Base-by-base conservation (phyloP, 2,329 filamentous ascomycete genomes). In the Beauveria medogensis region DNA sequence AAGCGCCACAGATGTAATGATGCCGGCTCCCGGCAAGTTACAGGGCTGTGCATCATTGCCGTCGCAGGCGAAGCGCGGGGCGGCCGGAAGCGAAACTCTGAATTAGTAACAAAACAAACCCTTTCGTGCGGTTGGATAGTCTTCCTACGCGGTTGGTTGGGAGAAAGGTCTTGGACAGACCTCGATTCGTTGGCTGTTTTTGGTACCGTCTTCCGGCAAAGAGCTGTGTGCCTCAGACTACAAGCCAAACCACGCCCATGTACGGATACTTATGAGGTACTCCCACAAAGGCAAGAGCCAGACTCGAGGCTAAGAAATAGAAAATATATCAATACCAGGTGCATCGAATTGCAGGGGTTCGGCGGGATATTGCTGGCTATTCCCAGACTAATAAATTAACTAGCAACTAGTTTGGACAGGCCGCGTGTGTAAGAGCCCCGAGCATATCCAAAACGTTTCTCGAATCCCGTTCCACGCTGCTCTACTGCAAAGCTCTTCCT, bases 31-130 rank as follows among this genome's bases (percentile, higher is more conserved):
- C 56, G 47, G 44, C 56, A 41, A 20, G 37, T 30, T 16, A 26
- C 47, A 52, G 47, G 56, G 56, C 56, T 59, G 56, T 59, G 56
- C 56, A 59, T n/a, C 14, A 24, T n/a, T 24, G 28, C 16, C 24
- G 30, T 40, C 30, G 14, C 20, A 53, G 47, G 7, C 55, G 44
- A 50, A 12, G 22, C 7, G 55, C 10, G 34, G 44, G 22, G 16
- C 28, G n/a, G n/a, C 30, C 4, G 30, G 30, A 34, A 34, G 30
- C 30, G 30, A 34, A 34, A 34, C 10, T 34, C 30, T 34, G 30
- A 34, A 12, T 12, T 34, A 12, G 10, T 34, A 34, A 34, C 3
- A 34, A 34, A 34, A 5, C 9, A 30, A 34, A 34, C 3, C 10
- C 3, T 34, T 28, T 41, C n/a, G 28, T 40, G 41, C 14, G 5